A percentile compares a stretch with the other conserved stretches of the same genome.
Conservation (phyloP, 2,329 filamentous ascomycete genomes). For the Aspergillus aculeatinus region DNA sequence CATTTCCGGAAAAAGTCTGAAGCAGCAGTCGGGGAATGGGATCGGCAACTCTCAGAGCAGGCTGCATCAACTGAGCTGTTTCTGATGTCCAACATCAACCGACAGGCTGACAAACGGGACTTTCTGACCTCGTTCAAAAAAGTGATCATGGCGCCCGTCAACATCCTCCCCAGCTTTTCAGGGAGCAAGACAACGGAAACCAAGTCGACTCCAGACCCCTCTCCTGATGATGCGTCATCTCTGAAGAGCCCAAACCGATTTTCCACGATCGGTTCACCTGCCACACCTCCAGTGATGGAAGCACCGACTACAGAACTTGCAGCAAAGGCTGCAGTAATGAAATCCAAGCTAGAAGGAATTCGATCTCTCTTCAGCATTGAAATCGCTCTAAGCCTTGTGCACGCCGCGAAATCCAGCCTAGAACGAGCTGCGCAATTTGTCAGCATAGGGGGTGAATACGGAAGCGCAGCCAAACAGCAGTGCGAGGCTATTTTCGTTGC, state of each 20-base stretch:
- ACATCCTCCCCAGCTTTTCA: conserved; percentile 72
- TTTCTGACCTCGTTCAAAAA: conserved; percentile 97
- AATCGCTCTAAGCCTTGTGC: conserved; percentile 84
- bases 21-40: conserved; percentile 77
- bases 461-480: conserved; percentile 80
- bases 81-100: conserved; percentile 92
- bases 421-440: conserved; percentile 84
- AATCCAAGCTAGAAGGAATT: conserved; percentile 89
- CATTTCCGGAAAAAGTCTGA: conserved; percentile 77
- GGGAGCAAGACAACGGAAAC: conserved; percentile 56
- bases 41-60: conserved; percentile 86
- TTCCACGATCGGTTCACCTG: conserved; percentile 37
- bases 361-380: conserved; percentile 95
- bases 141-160: conserved; percentile 98
- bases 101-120: conserved; percentile 93
- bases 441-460: conserved; percentile 72
- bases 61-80: conserved; percentile 89
- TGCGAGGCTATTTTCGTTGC: conserved; percentile 86
- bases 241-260: conserved; percentile 37
- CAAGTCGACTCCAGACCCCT: conserved; percentile 26
- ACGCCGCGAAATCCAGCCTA: conserved; percentile 81
- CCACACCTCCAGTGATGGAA: conserved; percentile 52
- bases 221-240: conserved; percentile 18
- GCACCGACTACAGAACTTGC: conserved; percentile 87
- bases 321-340: conserved; percentile 97